These are phyloP conservation scores for Elsinoe perseae DNA, from an alignment of 2,329 filamentous ascomycete genomes.

Conservation along the genomic window DNA sequence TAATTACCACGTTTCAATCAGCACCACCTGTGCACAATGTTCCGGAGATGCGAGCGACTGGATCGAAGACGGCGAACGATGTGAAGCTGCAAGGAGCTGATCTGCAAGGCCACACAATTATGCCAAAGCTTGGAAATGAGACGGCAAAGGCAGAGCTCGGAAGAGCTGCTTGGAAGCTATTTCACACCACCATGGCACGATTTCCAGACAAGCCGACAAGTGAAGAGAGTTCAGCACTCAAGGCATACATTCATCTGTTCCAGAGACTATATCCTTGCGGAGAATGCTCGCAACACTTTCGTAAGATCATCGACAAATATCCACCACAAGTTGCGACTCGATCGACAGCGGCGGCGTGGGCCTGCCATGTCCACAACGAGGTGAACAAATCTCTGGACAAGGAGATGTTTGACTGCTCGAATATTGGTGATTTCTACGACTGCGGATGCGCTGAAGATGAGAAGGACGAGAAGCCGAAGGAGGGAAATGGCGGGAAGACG, in stretches of 20 bases:
- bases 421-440: constrained; percentile 60
- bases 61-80: constrained; percentile 20
- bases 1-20: constrained; percentile 6
- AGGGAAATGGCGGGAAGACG: constrained; percentile 17
- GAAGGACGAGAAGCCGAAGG: constrained; percentile 25
- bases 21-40: not conserved
- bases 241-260: constrained; percentile 56
- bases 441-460: constrained; percentile 56
- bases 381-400: constrained; percentile 57
- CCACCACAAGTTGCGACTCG: constrained; percentile 57
- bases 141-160: constrained; percentile 67
- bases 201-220: constrained; percentile 55
- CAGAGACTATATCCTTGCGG: constrained; percentile 59
- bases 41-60: constrained; percentile 17
- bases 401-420: constrained; percentile 54
- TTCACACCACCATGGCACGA: constrained; percentile 59
- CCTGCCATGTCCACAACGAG: constrained; percentile 59
- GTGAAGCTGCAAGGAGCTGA: constrained; percentile 25
- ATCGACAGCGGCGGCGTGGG: constrained; percentile 57
- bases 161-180: constrained; percentile 57
- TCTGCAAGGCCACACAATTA: constrained; percentile 63
- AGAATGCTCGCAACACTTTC: constrained; percentile 59
- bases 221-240: constrained; percentile 53
- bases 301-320: constrained; percentile 52
- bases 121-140: constrained; percentile 73